Percentiles rank a stretch among this genome's conserved stretches.
These are phyloP conservation scores for Saprolegnia parasitica DNA, from an alignment of 352 stramenopile species.

Conservation along the genomic window DNA sequence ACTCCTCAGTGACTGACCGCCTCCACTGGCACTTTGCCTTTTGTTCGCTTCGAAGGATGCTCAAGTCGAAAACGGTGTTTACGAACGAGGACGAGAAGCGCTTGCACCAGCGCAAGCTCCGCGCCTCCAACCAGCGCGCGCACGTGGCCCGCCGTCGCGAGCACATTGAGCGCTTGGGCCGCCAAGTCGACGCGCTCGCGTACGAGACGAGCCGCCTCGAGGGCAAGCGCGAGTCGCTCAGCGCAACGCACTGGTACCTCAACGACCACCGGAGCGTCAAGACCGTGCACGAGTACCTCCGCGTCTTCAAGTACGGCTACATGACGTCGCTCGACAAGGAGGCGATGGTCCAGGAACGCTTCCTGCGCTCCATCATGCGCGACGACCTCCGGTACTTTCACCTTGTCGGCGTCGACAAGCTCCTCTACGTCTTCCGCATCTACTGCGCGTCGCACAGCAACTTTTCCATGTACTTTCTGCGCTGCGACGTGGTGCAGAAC, in stretches of 20 bases:
- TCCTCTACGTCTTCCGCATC: conserved; percentile 48
- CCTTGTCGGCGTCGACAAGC: conserved; percentile 39
- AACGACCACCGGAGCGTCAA: conserved; percentile 32
- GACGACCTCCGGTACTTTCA: conserved; percentile 43
- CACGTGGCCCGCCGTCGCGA: conserved; percentile 8
- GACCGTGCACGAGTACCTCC: conserved; percentile 50
- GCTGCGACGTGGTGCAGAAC: conserved; percentile 30
- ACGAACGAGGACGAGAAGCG: not conserved
- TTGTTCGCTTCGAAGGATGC: not conserved
- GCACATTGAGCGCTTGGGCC: not conserved
- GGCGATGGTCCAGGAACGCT: conserved; percentile 29
- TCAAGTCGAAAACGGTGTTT: not conserved
- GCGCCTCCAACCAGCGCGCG: conserved; percentile 19
- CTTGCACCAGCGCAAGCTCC: not conserved
- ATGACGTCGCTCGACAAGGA: conserved; percentile 20
- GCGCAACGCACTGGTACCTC: not conserved
- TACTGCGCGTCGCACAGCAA: conserved; percentile 44
- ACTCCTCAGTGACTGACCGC: not conserved
- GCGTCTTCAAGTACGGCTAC: conserved; percentile 53
- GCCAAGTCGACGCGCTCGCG: conserved; percentile 7
- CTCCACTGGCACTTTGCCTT: not conserved
- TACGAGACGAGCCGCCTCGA: conserved; percentile 26
- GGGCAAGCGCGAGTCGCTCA: conserved; percentile 21
- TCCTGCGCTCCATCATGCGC: conserved; percentile 45
- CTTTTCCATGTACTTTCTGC: conserved; percentile 39